Conservation (phyloP, 1,284 basidiomycete genomes). For the Cutaneotrichosporon dermatis region DNA sequence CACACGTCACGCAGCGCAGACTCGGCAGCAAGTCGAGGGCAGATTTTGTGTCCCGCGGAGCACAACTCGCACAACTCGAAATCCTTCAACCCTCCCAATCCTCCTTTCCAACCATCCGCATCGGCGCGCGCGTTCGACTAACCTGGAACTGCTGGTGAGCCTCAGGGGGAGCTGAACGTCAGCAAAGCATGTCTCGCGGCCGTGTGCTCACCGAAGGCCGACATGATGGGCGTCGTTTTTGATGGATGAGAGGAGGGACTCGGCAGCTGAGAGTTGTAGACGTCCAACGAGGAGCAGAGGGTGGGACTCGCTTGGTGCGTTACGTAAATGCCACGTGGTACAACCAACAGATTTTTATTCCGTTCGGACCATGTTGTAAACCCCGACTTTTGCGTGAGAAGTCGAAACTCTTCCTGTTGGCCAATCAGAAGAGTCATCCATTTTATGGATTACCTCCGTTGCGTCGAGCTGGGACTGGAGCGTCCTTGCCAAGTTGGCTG, state of each 20-base stretch:
- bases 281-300: not conserved
- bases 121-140: constrained; percentile 1
- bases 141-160: constrained; percentile 83
- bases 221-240: constrained; percentile 13
- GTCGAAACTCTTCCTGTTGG: not conserved
- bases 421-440: not conserved
- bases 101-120: not conserved
- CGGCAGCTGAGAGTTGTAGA: not conserved
- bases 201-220: constrained; percentile 2
- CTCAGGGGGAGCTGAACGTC: constrained; percentile 81
- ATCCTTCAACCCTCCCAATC: not conserved
- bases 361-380: not conserved
- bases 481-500: not conserved
- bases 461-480: not conserved
- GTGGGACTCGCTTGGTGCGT: not conserved
- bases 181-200: not conserved
- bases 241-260: not conserved
- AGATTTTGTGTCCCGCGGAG: too few relatives aligned
- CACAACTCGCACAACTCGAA: not conserved
- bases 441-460: too few relatives aligned
- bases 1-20: too few relatives aligned
- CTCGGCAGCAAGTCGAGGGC: too few relatives aligned
- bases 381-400: not conserved
- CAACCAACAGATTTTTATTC: not conserved
- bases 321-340: not conserved